phyloP scores from a whole-genome alignment of 495 filamentous ascomycete genomes.

The Penicillium samsonianum region DNA sequence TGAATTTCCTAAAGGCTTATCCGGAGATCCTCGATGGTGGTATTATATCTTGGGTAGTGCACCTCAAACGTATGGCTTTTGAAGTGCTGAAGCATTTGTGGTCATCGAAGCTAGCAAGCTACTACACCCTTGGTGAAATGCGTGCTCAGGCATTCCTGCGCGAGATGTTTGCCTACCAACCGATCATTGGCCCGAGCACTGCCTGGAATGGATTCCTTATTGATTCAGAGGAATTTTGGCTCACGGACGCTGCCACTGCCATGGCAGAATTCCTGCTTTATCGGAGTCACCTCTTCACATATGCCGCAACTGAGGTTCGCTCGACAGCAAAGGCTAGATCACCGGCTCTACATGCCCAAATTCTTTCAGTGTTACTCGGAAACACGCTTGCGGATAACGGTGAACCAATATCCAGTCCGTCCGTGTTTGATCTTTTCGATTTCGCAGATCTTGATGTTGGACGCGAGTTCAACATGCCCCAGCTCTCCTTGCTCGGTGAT shows the following conservation, averaged over 20 bases:
- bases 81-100: slow-evolving; percentile 79
- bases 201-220: slow-evolving; percentile 67
- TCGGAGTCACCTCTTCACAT: slow-evolving; percentile 75
- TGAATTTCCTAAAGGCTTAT: slow-evolving; percentile 63
- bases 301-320: slow-evolving; percentile 80
- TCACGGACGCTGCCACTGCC: slow-evolving; percentile 59
- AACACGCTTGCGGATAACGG: slow-evolving; percentile 63
- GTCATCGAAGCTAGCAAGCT: slow-evolving; percentile 78
- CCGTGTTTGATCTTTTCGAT: slow-evolving; percentile 91
- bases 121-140: slow-evolving; percentile 73
- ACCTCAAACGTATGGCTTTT: slow-evolving; percentile 71
- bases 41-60: slow-evolving; percentile 69
- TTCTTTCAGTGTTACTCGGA: slow-evolving; percentile 78
- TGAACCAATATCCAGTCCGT: slow-evolving; percentile 62
- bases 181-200: slow-evolving; percentile 60
- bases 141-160: slow-evolving; percentile 73
- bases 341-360: slow-evolving; percentile 72
- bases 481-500: slow-evolving; percentile 56
- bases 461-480: slow-evolving; percentile 48
- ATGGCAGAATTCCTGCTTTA: slow-evolving; percentile 73
- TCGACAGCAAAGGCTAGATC: slow-evolving; percentile 67
- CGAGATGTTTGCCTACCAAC: slow-evolving; percentile 64
- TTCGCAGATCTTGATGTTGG: slow-evolving; percentile 73
- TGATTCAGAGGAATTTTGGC: slow-evolving; percentile 61
- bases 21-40: slow-evolving; percentile 61